phyloP scores from a whole-genome alignment of 1,284 basidiomycete genomes.

The Neolentinus lepideus region DNA sequence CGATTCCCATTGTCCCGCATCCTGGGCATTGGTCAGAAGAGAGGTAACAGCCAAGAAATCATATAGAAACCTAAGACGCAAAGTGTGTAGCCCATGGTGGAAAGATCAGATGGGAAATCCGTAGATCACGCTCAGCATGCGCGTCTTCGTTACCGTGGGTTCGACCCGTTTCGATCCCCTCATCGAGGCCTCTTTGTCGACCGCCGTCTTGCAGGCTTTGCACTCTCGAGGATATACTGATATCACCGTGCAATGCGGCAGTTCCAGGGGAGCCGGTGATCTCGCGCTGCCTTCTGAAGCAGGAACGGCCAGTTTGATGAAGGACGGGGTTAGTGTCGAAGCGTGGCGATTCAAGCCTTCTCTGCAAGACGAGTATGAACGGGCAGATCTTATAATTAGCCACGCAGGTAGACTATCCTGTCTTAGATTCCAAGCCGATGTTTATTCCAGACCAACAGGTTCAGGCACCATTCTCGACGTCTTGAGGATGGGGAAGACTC shows the following conservation, averaged over 20 bases:
- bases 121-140: not conserved
- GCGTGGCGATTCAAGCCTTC: constrained; percentile 70
- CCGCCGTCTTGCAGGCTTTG: constrained; percentile 48
- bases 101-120: not conserved
- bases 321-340: constrained; percentile 47
- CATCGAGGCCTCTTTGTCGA: constrained; percentile 55
- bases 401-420: constrained; percentile 71
- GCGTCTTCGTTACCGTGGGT: constrained; percentile 75
- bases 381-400: constrained; percentile 77
- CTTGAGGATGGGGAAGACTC: constrained; percentile 62
- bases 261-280: constrained; percentile 30
- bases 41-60: constrained; percentile 7
- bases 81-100: constrained; percentile 52
- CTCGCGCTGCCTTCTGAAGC: constrained; percentile 12
- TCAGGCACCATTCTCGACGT: constrained; percentile 93
- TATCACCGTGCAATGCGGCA: constrained; percentile 75
- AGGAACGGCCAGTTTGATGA: constrained; percentile 23
- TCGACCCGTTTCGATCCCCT: constrained; percentile 84
- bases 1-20: constrained; percentile 99
- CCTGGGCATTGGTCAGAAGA: constrained; percentile 37
- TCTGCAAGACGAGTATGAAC: constrained; percentile 56
- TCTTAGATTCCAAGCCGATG: not conserved
- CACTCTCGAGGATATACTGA: constrained; percentile 43
- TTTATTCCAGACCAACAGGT: constrained; percentile 41
- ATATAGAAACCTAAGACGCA: constrained; percentile 43